A percentile compares a stretch with the other conserved stretches of the same genome.
phyloP scores from a whole-genome alignment of 345 rosid genomes.

The Alliaria petiolata region DNA sequence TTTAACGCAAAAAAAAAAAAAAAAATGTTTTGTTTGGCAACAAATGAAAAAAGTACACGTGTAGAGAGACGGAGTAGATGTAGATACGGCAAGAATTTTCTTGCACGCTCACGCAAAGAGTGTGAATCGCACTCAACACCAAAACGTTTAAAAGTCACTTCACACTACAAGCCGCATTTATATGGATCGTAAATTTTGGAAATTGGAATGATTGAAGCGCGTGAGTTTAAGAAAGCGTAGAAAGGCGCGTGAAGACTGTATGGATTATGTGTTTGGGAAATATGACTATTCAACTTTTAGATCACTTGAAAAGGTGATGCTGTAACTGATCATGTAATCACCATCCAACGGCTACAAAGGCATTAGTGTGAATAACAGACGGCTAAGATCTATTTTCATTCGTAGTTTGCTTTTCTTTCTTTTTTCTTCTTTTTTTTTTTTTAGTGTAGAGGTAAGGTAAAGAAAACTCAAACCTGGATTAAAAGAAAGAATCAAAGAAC shows the following conservation, averaged over 20 bases:
- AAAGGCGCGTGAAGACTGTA: not conserved
- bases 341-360: not conserved
- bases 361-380: not conserved
- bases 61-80: not conserved
- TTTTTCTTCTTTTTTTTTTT: no score
- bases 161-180: conserved; percentile 11
- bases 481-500: no score
- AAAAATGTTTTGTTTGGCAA: not conserved
- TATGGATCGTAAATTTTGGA: not conserved
- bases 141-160: conserved; percentile 24
- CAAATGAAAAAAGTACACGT: conserved; percentile 4
- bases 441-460: no score
- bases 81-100: conserved; percentile 7
- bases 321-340: not conserved
- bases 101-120: conserved; percentile 31
- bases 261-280: not conserved
- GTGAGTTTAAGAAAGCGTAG: not conserved
- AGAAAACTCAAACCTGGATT: no score
- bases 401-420: no score
- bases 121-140: conserved; percentile 32
- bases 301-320: not conserved
- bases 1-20: not conserved
- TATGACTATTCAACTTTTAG: not conserved
- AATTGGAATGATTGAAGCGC: conserved; percentile 1
- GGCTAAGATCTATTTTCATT: no score